Conservation (phyloP, 257 asterid species). For the Rhazya stricta region DNA sequence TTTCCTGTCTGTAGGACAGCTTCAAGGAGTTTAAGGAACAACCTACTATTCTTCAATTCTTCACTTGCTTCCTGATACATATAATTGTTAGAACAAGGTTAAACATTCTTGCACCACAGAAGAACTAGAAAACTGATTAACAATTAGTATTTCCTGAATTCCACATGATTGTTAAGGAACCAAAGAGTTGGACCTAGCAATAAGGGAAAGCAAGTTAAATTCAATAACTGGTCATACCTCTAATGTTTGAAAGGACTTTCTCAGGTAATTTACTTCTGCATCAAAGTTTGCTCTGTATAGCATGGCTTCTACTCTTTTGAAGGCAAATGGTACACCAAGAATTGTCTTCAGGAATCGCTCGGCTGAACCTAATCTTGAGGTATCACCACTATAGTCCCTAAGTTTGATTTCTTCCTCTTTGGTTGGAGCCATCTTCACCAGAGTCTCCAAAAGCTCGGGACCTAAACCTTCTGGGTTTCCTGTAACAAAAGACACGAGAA, state of each 20-base stretch:
- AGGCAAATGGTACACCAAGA: slow-evolving; percentile 85
- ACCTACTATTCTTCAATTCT: slow-evolving; percentile 81
- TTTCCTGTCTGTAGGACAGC: slow-evolving; percentile 93
- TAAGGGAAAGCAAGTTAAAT: neutral
- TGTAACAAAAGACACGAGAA: slow-evolving; percentile 25
- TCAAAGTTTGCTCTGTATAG: slow-evolving; percentile 89
- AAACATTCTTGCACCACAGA: neutral
- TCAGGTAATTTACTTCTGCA: slow-evolving; percentile 69
- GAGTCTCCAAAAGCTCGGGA: slow-evolving; percentile 85
- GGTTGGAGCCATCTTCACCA: slow-evolving; percentile 98
- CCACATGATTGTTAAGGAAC: neutral
- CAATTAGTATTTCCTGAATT: neutral
- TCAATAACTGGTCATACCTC: slow-evolving; percentile 52
- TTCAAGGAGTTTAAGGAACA: slow-evolving; percentile 89
- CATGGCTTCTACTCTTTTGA: slow-evolving; percentile 91
- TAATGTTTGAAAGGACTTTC: slow-evolving; percentile 70
- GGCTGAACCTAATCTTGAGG: slow-evolving; percentile 75
- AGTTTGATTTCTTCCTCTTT: slow-evolving; percentile 96
- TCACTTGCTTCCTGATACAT: slow-evolving; percentile 74
- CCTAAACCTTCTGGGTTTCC: slow-evolving; percentile 95
- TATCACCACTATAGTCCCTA: slow-evolving; percentile 59
- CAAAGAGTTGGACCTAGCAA: neutral
- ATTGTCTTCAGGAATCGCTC: slow-evolving; percentile 86
- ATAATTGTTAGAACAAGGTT: slow-evolving; percentile 10
- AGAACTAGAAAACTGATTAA: neutral